phyloP scores from a whole-genome alignment of 176 grass and related monocot species.

The Aegilops bicornis region DNA sequence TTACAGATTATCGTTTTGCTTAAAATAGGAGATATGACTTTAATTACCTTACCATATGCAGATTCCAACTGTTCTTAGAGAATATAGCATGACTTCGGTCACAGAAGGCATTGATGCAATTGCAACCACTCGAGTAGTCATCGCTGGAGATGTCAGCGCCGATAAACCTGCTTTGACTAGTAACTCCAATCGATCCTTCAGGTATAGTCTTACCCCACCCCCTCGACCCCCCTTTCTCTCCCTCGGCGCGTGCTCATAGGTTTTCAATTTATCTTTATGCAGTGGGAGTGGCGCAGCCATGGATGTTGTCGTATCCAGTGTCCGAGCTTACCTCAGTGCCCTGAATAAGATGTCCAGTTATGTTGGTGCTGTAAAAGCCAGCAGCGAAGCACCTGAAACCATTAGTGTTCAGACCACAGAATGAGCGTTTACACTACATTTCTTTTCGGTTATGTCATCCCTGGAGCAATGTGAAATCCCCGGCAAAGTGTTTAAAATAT shows the following conservation, averaged over 20 bases:
- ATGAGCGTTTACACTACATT: not conserved
- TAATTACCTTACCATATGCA: constrained; percentile 26
- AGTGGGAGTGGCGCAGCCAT: constrained; percentile 78
- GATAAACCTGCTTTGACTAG: constrained; percentile 48
- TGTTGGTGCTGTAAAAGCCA: constrained; percentile 49
- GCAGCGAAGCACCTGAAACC: constrained; percentile 32
- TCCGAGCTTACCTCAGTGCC: constrained; percentile 85
- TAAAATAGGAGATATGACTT: not conserved
- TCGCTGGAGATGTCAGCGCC: constrained; percentile 43
- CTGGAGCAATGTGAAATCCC: not conserved
- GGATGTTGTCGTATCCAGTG: constrained; percentile 83
- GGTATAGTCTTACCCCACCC: constrained; percentile 36
- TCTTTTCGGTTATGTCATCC: not conserved
- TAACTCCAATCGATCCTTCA: constrained; percentile 53
- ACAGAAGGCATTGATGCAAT: constrained; percentile 98
- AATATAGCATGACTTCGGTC: constrained; percentile 83
- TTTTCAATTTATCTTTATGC: not conserved
- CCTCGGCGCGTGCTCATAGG: not conserved
- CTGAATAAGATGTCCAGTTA: constrained; percentile 91
- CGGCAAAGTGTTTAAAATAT: not conserved
- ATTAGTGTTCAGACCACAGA: constrained; percentile 27
- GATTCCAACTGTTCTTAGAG: constrained; percentile 71
- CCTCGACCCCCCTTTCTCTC: not conserved
- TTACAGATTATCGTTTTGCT: not conserved
- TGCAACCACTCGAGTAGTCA: constrained; percentile 76